Percentiles rank a stretch among this genome's conserved stretches.
phyloP scores from a whole-genome alignment of 208 protist genomes.

The Naegleria gruberi region DNA sequence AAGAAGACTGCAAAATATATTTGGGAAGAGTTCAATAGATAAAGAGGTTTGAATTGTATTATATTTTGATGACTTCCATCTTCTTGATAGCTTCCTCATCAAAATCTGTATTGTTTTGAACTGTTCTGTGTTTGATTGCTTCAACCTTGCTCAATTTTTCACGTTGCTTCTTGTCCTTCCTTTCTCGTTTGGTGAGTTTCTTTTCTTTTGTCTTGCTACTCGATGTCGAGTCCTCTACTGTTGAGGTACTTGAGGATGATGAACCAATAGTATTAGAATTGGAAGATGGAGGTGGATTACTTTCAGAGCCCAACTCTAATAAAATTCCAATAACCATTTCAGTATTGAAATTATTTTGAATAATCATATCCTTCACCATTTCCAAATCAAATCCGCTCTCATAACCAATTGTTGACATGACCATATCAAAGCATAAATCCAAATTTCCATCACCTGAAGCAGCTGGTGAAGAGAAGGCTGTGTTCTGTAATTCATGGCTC shows the following conservation, averaged over 20 bases:
- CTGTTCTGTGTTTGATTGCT: no score
- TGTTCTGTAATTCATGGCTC: no score
- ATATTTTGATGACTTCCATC: neutral
- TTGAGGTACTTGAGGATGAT: no score
- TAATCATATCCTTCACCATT: neutral
- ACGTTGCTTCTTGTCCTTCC: neutral
- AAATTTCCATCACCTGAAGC: neutral
- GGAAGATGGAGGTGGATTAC: no score
- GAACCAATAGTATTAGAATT: no score
- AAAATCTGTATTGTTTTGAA: neutral
- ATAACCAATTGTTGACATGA: neutral
- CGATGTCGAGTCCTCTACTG: no score
- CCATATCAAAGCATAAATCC: neutral
- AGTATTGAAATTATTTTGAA: neutral
- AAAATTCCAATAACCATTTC: neutral
- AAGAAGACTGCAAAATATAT: no score
- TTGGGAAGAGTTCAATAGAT: no score
- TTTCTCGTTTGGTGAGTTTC: neutral
- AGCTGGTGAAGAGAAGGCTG: neutral
- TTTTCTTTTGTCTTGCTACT: no score
- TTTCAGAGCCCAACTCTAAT: neutral
- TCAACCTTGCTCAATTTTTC: no score
- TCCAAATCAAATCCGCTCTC: neutral
- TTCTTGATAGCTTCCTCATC: neutral
- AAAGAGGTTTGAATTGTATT: no score